Evolutionary conservation across 768 basidiomycete species (phyloP).

Genomic region (Lactarius sanguifluus): DNA sequence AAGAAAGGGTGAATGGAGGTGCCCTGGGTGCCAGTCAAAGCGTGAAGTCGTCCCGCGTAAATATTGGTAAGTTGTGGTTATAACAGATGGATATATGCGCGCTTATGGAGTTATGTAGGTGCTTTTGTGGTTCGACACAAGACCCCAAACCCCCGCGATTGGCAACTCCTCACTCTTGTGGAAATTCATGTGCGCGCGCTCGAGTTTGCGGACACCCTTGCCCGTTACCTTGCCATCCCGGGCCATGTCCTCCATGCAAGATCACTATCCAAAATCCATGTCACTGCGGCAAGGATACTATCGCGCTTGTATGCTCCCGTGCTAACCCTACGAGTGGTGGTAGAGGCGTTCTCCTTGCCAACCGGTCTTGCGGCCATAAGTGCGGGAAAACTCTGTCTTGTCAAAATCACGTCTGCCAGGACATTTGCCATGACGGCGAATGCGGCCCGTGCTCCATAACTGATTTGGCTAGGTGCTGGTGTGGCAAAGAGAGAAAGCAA

Average conservation of each 20-base stretch:
- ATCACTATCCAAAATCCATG: conserved; percentile 76
- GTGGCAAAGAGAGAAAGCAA: conserved; percentile 62
- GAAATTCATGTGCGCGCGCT: conserved; percentile 60
- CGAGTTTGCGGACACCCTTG: conserved; percentile 80
- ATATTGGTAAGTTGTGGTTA: conserved; percentile 56
- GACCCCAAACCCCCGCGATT: conserved; percentile 71
- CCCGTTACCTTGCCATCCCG: conserved; percentile 86
- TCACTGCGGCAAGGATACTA: conserved; percentile 64
- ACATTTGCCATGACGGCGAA: conserved; percentile 71
- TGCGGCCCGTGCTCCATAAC: conserved; percentile 64
- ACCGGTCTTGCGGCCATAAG: conserved; percentile 40
- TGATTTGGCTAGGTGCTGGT: conserved; percentile 70
- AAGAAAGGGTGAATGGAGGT: conserved; percentile 80
- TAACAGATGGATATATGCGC: not conserved
- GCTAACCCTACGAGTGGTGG: conserved; percentile 33
- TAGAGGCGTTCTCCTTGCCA: conserved; percentile 25
- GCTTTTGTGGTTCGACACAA: conserved; percentile 77
- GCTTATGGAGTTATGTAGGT: conserved; percentile 45
- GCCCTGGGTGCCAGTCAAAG: conserved; percentile 88
- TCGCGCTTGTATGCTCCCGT: conserved; percentile 60
- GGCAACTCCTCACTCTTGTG: conserved; percentile 77
- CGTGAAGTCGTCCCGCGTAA: conserved; percentile 62
- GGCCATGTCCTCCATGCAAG: conserved; percentile 93
- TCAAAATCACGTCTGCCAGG: conserved; percentile 67
- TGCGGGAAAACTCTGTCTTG: conserved; percentile 57